Evolutionary conservation across 805 yeast genomes (phyloP), one percentile per base, ranked within the genome.

Genomic region (Saccharomycopsis capsularis): DNA sequence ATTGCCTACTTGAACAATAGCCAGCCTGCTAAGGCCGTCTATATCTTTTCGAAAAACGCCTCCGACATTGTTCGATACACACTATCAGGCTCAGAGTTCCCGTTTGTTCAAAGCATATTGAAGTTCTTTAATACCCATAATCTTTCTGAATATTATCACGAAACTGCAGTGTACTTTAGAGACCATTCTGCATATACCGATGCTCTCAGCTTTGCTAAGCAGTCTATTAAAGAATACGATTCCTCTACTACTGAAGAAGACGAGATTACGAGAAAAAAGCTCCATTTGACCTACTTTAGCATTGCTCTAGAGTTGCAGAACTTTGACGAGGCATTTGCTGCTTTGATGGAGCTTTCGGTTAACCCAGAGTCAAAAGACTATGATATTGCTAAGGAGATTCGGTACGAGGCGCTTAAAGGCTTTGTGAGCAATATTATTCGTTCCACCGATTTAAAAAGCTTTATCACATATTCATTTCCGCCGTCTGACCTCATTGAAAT

Each of bases 391-490:
- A 32, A 45, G 6, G 24, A 53, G 34, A 39, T 51, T 24, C 55
- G 57, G 25, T 39, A 47, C 24, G 60, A 60, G 40, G 57, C 61
- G 4, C 52, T 68, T 40, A 60, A 60, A 34, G 62, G 60, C 46
- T 67, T 75, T 48, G 60, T 75, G 13, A 60, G 63, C 43, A 63
- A 63, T 40, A 55, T 75, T 39, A 67, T 70, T 52, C 67, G 67
- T 18, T 57, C 59, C 7, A 71, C 73, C 43, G 63, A 67, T 9
- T 67, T 74, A 4, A 60, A 66, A 32, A 60, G 59, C 40, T 58
- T 80, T 34, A 60, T 69, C 18, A 63, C 66, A 18, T 71, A 68
- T 49, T 71, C 74, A 38, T 73, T 76, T 48, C 56, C 65, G 5
- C 40, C 40, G 24, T 74, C 69, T 21, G 69, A 76, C 47, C 64